Evolutionary conservation across 768 basidiomycete species (phyloP).

Genomic region (Leccinum subgranulosum): DNA sequence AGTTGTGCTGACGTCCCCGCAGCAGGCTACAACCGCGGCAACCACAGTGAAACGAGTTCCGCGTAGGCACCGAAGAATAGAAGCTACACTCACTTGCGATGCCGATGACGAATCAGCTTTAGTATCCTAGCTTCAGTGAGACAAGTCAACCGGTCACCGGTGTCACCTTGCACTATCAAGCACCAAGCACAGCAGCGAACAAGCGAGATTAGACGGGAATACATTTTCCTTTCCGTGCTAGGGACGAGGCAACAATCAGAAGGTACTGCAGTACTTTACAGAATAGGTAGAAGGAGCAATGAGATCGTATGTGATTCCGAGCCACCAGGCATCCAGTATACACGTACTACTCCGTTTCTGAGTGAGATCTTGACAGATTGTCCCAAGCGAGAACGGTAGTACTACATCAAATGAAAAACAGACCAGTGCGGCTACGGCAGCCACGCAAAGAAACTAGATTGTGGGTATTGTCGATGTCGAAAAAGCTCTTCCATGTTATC

Average conservation of each 20-base stretch:
- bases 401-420: neutral
- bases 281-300: neutral
- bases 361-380: neutral
- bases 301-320: neutral
- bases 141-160: too few relatives aligned
- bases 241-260: neutral
- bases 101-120: neutral
- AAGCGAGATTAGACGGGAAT: neutral
- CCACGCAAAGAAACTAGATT: neutral
- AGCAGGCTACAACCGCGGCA: neutral
- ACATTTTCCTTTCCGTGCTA: neutral
- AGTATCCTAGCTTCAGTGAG: neutral
- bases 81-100: neutral
- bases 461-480: neutral
- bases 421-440: neutral
- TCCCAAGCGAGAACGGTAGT: neutral
- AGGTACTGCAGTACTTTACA: neutral
- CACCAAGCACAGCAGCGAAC: too few relatives aligned
- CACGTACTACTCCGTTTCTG: neutral
- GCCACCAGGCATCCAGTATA: neutral
- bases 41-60: neutral
- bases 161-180: too few relatives aligned
- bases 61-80: neutral
- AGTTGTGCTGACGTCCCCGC: too few relatives aligned
- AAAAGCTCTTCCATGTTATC: constrained; percentile 9